Evolutionary conservation across 2,329 filamentous ascomycete species (phyloP).

Genomic region (Emmonsiellopsis sp.): DNA sequence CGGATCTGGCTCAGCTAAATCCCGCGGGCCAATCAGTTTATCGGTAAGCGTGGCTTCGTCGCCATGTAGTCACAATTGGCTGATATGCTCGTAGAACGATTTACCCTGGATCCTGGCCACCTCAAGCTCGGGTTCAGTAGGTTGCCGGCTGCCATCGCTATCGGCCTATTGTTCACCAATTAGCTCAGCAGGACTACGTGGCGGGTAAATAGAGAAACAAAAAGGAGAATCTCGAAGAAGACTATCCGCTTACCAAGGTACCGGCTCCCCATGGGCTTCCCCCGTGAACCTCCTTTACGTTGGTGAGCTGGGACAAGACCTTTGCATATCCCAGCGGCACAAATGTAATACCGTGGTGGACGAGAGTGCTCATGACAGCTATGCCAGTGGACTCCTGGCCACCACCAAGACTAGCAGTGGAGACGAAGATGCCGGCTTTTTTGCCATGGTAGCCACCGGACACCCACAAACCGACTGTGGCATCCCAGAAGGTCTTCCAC

Average conservation of each 20-base stretch:
- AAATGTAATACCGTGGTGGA: conserved; percentile 92
- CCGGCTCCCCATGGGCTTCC: conserved; percentile 90
- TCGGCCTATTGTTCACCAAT: conserved; percentile 25
- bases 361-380: conserved; percentile 70
- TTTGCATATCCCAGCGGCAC: conserved; percentile 92
- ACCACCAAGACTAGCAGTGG: conserved; percentile 73
- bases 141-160: conserved; percentile 75
- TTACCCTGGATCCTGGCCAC: conserved; percentile 77
- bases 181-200: no score
- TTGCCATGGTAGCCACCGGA: conserved; percentile 74
- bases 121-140: conserved; percentile 63
- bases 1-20: conserved; percentile 5
- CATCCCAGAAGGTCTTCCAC: conserved; percentile 83
- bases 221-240: conserved; percentile 3
- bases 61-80: conserved; percentile 58
- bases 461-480: conserved; percentile 76
- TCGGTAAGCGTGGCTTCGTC: conserved; percentile 47
- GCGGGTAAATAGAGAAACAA: neutral
- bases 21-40: conserved; percentile 9
- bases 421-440: conserved; percentile 84
- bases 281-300: conserved; percentile 72
- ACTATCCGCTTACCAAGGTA: conserved; percentile 60
- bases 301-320: conserved; percentile 59
- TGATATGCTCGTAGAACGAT: conserved; percentile 68
- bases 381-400: conserved; percentile 88